phyloP scores from a whole-genome alignment of 345 rosid species.

The Brassica cretica region DNA sequence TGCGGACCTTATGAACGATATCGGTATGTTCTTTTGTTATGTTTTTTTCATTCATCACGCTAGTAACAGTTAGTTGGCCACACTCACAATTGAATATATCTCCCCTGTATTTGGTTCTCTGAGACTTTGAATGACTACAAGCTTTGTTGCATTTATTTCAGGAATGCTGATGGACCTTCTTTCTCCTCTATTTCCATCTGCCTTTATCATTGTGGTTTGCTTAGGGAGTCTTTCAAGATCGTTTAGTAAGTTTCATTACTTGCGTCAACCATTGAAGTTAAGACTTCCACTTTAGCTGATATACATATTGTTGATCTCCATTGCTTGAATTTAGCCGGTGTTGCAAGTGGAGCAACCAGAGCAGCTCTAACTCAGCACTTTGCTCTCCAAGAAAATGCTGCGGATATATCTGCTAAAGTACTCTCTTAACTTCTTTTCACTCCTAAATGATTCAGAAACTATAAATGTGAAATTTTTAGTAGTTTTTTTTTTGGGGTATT shows the following conservation, averaged over 20 bases:
- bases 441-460: conserved; percentile 11
- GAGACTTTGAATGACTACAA: conserved; percentile 23
- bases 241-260: conserved; percentile 64
- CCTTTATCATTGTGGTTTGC: conserved; percentile 85
- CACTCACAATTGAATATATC: not conserved
- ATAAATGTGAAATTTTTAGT: not conserved
- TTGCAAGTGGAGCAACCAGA: conserved; percentile 98
- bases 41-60: not conserved
- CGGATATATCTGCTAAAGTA: conserved; percentile 94
- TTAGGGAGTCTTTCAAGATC: conserved; percentile 94
- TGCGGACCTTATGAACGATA: conserved; percentile 94
- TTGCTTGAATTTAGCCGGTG: conserved; percentile 65
- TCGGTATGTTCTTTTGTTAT: conserved; percentile 54
- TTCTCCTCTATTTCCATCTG: conserved; percentile 89
- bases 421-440: conserved; percentile 17
- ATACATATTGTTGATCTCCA: not conserved
- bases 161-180: conserved; percentile 98
- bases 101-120: not conserved
- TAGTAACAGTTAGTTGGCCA: not conserved
- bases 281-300: not conserved
- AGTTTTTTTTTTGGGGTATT: not conserved
- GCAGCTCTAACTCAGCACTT: conserved; percentile 98
- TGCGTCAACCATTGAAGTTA: not conserved
- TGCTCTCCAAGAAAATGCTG: conserved; percentile 93
- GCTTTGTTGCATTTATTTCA: conserved; percentile 44